Base-by-base conservation (phyloP, 805 yeast genomes). In the Saccharomycopsis vini region DNA sequence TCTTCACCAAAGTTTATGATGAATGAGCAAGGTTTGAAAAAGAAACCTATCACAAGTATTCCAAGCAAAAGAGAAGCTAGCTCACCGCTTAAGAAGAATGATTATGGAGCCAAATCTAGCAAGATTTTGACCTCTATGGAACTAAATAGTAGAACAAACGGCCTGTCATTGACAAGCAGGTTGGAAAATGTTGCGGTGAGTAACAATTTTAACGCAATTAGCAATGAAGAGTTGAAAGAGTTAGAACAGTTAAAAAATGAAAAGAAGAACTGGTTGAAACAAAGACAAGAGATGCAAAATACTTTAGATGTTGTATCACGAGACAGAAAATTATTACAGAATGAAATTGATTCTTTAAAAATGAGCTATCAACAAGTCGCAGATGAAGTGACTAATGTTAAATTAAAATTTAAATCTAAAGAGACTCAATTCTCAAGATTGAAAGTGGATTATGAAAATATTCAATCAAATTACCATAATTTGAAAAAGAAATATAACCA, bases 21-120 rank as follows among this genome's bases (percentile, higher is more conserved):
- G 7, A 32, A 20, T 19, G 39, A n/a, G n/a, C n/a, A 23, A 5
- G 12, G 51, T 16, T 29, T 51, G 20, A 40, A 44, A 37, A 51
- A 51, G 36, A 46, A 50, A 23, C 33, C 10, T 23, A 30, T 13
- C 21, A 29, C 33, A 15, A 30, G 36, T 22, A 39, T 81, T 16
- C 89, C 89, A 3, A 68, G 81, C 2, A 82, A 82, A 53, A 67
- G 92, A 49, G 71, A 73, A 0, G 84, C 90, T 0, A 67, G 84
- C 0, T 81, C 89, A 0, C 90, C 90, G 1, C 68, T 77, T 29
- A 80, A 77, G 53, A 59, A 71, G 33, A 57, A 57, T 20, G 44
- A 41, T 20, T 35, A 12, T 20, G 21, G 34, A 5, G n/a, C 24
- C 10, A 47, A 44, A 26, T 29, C 43, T 12, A 37, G 39, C 20